These are phyloP conservation scores for Neoboletus brunneissimus DNA, from an alignment of 768 basidiomycete genomes.

Conservation along the genomic window DNA sequence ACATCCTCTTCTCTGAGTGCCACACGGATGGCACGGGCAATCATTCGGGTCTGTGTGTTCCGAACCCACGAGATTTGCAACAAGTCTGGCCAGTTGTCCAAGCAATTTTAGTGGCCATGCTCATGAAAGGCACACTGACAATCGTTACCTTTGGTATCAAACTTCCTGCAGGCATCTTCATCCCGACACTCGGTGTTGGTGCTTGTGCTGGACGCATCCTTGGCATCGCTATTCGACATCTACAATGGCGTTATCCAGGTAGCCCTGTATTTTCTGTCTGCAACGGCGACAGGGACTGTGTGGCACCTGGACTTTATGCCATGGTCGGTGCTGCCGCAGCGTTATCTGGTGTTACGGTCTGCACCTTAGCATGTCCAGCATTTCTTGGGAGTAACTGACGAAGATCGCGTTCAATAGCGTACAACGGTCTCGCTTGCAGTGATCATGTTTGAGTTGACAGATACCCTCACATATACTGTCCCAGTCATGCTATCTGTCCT, in stretches of 20 bases:
- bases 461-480: constrained; percentile 87
- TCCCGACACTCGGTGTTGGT: constrained; percentile 92
- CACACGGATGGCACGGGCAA: constrained; percentile 50
- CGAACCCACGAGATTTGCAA: constrained; percentile 52
- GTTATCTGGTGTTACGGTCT: constrained; percentile 90
- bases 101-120: constrained; percentile 69
- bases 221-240: constrained; percentile 76
- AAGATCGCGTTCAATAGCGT: constrained; percentile 41
- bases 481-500: constrained; percentile 88
- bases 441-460: constrained; percentile 94
- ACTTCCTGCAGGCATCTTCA: constrained; percentile 92
- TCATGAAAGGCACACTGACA: constrained; percentile 79
- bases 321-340: constrained; percentile 96
- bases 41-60: constrained; percentile 68
- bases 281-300: constrained; percentile 62
- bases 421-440: constrained; percentile 94
- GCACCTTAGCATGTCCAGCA: background rate
- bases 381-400: constrained; percentile 3
- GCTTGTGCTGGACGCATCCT: constrained; percentile 89
- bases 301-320: constrained; percentile 88
- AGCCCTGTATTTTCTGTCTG: constrained; percentile 65
- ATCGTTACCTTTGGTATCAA: constrained; percentile 93
- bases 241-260: constrained; percentile 62
- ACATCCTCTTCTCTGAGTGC: constrained; percentile 89
- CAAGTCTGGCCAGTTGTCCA: constrained; percentile 61